Conservation (phyloP, 306 rosid species). For the Potentilla sterilis region DNA sequence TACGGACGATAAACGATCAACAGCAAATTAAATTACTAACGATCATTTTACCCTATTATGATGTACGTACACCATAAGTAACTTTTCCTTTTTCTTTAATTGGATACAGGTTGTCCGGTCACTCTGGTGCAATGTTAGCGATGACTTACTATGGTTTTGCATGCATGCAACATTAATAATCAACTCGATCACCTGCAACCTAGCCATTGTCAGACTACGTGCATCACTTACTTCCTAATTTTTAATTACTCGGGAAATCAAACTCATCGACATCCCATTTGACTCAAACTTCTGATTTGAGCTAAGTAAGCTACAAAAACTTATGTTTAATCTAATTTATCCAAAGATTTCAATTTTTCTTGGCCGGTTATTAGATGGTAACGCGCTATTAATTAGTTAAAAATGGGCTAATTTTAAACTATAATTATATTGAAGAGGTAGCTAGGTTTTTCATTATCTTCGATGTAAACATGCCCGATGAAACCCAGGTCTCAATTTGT, state of each 20-base stretch:
- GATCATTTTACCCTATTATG: background rate
- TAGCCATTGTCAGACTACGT: background rate
- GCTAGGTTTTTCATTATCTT: slow-evolving; percentile 8
- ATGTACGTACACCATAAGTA: no score
- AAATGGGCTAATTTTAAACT: background rate
- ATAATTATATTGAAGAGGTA: background rate
- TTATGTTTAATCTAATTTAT: background rate
- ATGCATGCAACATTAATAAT: background rate
- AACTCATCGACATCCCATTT: background rate
- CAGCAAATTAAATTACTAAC: no score
- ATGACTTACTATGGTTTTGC: background rate
- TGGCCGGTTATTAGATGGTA: background rate
- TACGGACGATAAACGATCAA: background rate
- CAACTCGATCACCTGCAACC: no score
- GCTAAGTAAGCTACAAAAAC: background rate
- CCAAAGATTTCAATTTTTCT: background rate
- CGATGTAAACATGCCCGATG: slow-evolving; percentile 35
- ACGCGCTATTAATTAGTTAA: no score
- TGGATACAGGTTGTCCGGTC: no score
- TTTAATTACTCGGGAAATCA: background rate
- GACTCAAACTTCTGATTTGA: background rate
- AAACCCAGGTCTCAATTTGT: slow-evolving; percentile 43
- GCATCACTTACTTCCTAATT: background rate
- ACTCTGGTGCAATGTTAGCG: background rate
- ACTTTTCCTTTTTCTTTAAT: no score